Conservation (phyloP, 2,329 filamentous ascomycete genomes). For the Cercospora beticola region DNA sequence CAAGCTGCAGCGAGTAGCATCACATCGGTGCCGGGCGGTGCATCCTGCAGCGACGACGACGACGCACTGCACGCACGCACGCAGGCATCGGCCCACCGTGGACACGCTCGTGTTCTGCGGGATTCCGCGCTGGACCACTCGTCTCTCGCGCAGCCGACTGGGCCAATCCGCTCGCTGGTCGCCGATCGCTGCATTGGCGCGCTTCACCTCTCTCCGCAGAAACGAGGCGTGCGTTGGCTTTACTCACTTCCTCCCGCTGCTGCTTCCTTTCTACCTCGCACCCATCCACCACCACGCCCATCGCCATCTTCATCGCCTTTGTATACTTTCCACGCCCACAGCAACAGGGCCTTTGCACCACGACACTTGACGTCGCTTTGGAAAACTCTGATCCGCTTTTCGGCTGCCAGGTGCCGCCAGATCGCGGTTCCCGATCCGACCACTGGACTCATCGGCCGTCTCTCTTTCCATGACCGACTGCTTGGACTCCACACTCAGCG, state of each 20-base stretch:
- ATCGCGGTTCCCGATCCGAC: background rate
- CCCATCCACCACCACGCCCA: conserved; percentile 1
- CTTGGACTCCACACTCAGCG: background rate
- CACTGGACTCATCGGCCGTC: background rate
- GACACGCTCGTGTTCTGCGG: background rate
- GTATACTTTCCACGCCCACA: background rate
- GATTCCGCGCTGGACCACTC: background rate
- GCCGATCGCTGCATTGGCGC: conserved; percentile 22
- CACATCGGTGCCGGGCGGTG: background rate
- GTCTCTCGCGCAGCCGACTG: conserved; percentile 13
- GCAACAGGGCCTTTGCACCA: background rate
- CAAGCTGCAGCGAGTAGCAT: background rate
- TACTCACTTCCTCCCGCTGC: conserved; percentile 11
- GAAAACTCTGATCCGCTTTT: background rate
- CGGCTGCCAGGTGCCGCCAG: conserved; percentile 11
- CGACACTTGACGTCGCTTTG: background rate
- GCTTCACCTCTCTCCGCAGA: conserved; percentile 17
- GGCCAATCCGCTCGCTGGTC: conserved; percentile 3
- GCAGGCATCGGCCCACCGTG: background rate
- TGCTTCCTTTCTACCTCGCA: background rate
- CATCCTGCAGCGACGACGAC: background rate
- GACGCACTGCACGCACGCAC: background rate
- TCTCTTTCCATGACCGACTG: background rate
- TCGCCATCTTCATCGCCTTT: conserved; percentile 2
- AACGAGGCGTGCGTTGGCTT: conserved; percentile 23